phyloP scores from a whole-genome alignment of 805 yeast species.

The Metschnikowia continentalis region DNA sequence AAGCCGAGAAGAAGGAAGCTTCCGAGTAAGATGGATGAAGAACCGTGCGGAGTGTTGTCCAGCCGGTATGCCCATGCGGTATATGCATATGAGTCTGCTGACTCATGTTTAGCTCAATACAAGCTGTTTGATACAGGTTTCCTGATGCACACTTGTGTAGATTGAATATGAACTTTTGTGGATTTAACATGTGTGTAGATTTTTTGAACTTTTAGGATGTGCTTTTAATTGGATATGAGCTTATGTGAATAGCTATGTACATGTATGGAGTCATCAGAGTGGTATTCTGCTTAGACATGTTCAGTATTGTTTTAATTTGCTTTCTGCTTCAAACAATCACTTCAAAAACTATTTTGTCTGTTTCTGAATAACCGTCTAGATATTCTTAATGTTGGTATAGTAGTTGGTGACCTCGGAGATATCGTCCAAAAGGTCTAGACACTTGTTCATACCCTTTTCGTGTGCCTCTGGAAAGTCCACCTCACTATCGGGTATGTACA shows the following conservation, averaged over 20 bases:
- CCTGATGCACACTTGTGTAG: neutral
- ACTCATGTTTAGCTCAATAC: constrained; percentile 5
- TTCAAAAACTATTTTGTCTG: neutral
- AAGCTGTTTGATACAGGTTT: neutral
- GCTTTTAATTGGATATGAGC: neutral
- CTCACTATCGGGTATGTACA: constrained; percentile 56
- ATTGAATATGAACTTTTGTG: too few relatives aligned
- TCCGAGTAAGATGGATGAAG: constrained; percentile 7
- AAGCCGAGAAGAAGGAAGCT: constrained; percentile 18
- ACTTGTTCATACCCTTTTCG: constrained; percentile 49
- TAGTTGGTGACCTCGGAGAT: constrained; percentile 82
- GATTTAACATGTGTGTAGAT: neutral
- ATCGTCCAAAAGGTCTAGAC: constrained; percentile 61
- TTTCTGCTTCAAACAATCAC: too few relatives aligned
- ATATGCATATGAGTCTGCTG: constrained; percentile 2
- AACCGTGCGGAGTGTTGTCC: neutral
- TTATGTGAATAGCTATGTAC: neutral
- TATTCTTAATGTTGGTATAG: constrained; percentile 59
- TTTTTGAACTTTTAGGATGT: too few relatives aligned
- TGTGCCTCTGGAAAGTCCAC: constrained; percentile 54
- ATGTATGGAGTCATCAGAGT: too few relatives aligned
- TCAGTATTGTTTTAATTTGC: too few relatives aligned
- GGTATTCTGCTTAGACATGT: too few relatives aligned
- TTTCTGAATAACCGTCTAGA: neutral
- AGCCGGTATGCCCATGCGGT: neutral